Conservation (phyloP, 1,284 basidiomycete genomes). For the Phylloporus sp. region DNA sequence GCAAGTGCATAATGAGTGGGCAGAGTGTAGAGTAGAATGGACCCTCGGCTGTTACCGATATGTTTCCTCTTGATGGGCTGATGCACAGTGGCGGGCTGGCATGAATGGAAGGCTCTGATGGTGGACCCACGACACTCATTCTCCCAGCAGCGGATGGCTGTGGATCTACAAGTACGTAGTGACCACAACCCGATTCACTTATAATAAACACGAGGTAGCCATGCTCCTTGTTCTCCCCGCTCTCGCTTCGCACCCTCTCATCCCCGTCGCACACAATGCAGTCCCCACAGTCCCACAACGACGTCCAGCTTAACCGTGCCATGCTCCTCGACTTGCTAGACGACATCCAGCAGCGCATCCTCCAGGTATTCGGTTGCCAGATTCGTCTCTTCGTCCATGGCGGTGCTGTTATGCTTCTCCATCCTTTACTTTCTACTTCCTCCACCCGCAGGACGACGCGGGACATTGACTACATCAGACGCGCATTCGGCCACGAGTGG, state of each 20-base stretch:
- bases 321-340: slow-evolving; percentile 54
- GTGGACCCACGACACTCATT: slow-evolving; percentile 56
- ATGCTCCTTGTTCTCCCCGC: not conserved
- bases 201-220: slow-evolving; percentile 22
- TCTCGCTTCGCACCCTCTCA: not conserved
- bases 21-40: not conserved
- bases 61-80: slow-evolving; percentile 73
- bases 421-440: slow-evolving; percentile 51
- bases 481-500: slow-evolving; percentile 66
- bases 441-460: slow-evolving; percentile 59
- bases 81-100: not conserved
- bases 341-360: slow-evolving; percentile 57
- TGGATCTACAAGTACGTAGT: not conserved
- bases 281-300: slow-evolving; percentile 43
- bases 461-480: slow-evolving; percentile 70
- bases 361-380: slow-evolving; percentile 51
- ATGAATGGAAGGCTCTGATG: slow-evolving; percentile 51
- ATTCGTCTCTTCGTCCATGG: slow-evolving; percentile 71
- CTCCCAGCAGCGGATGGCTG: slow-evolving; percentile 61
- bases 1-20: not conserved
- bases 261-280: slow-evolving; percentile 23
- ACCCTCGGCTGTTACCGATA: slow-evolving; percentile 82
- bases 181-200: slow-evolving; percentile 5
- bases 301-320: slow-evolving; percentile 42
- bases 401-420: slow-evolving; percentile 74